Percentiles rank a stretch among this genome's conserved stretches.
Evolutionary conservation across 2,329 filamentous ascomycete genomes (phyloP).

Genomic region (Nothophoma quercina): DNA sequence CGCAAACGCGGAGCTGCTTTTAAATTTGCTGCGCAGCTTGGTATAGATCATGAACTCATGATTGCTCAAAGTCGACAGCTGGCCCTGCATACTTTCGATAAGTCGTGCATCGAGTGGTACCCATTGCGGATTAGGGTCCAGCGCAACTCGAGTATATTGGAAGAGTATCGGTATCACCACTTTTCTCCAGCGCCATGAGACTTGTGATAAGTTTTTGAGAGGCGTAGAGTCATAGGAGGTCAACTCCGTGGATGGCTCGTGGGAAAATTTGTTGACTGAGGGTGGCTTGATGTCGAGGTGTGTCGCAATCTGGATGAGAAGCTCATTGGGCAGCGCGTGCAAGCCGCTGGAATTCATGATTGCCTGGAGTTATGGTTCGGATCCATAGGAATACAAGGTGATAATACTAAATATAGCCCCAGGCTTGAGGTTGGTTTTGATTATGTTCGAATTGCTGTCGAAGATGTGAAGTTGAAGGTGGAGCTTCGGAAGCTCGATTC

Average conservation of each 20-base stretch:
- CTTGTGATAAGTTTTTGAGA: conserved; percentile 43
- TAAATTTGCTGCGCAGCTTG: conserved; percentile 44
- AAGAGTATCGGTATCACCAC: conserved; percentile 46
- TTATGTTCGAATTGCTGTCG: background rate
- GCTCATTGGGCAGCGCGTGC: conserved; percentile 46
- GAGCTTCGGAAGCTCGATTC: background rate
- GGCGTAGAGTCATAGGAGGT: conserved; percentile 30
- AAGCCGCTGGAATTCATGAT: conserved; percentile 20
- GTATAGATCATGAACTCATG: conserved; percentile 45
- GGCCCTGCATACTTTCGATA: conserved; percentile 44
- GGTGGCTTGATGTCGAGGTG: conserved; percentile 43
- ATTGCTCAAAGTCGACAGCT: conserved; percentile 39
- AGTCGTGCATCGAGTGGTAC: conserved; percentile 44
- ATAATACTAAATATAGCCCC: too few relatives aligned
- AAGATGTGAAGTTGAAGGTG: background rate
- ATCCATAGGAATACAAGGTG: too few relatives aligned
- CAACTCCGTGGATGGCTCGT: conserved; percentile 40
- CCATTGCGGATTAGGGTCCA: conserved; percentile 43
- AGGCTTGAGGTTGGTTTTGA: background rate
- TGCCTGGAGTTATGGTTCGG: too few relatives aligned
- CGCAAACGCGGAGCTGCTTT: conserved; percentile 38
- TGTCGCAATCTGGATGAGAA: conserved; percentile 44
- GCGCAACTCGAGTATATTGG: conserved; percentile 33
- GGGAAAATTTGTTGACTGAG: conserved; percentile 40
- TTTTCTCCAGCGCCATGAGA: conserved; percentile 44